A percentile compares a stretch with the other conserved stretches of the same genome.
Evolutionary conservation across 441 rosid species (phyloP).

Genomic region (Populus tomentosa): DNA sequence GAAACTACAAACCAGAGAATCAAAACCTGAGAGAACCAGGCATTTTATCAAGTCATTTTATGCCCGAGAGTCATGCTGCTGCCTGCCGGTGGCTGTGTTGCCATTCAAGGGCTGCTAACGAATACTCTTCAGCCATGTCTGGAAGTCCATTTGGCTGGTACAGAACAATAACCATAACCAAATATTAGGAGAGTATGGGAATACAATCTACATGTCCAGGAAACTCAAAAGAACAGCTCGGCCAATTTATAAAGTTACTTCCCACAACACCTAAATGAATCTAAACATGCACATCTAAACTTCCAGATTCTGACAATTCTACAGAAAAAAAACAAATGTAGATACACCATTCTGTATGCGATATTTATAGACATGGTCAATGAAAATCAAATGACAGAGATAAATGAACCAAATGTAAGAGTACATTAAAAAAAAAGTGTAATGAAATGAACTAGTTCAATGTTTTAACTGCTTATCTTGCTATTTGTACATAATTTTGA

Average conservation of each 20-base stretch:
- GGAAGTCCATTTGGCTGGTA: slow-evolving; percentile 12
- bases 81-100: slow-evolving; percentile 19
- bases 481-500: too few species aligned
- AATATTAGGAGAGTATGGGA: not conserved
- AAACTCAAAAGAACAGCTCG: not conserved
- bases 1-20: not conserved
- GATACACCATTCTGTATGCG: too few species aligned
- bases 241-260: not conserved
- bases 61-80: slow-evolving; percentile 12
- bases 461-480: too few species aligned
- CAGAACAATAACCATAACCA: not conserved
- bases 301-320: too few species aligned
- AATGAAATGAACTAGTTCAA: too few species aligned
- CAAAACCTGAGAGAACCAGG: not conserved
- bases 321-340: too few species aligned
- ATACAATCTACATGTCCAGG: not conserved
- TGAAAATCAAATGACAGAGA: too few species aligned
- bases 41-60: not conserved
- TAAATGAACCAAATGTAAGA: too few species aligned
- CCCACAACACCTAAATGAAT: not conserved
- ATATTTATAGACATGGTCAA: too few species aligned
- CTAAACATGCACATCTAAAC: too few species aligned
- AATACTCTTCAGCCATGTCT: slow-evolving; percentile 13
- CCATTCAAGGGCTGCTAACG: slow-evolving; percentile 18
- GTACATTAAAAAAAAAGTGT: too few species aligned